Conservation (phyloP, 805 yeast species). For the Naumovozyma baii region DNA sequence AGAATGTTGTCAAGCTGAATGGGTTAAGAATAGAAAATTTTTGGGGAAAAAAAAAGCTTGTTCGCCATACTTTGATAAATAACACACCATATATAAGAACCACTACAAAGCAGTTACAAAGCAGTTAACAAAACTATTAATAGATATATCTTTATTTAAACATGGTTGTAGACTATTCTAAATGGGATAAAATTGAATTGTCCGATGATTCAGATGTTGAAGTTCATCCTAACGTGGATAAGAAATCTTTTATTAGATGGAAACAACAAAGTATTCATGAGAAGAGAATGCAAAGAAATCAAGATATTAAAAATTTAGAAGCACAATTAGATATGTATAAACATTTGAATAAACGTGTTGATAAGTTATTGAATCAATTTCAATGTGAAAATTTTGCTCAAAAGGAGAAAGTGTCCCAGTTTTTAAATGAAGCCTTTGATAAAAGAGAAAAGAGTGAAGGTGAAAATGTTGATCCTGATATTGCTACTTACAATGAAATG, state of each 20-base stretch:
- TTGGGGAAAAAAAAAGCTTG: too few species aligned
- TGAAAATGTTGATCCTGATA: conserved; percentile 36
- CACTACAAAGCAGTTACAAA: background rate
- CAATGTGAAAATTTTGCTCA: conserved; percentile 32
- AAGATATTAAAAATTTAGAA: conserved; percentile 65
- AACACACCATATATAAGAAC: background rate
- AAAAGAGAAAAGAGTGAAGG: conserved; percentile 44
- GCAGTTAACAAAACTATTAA: background rate
- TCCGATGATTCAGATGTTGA: conserved; percentile 96
- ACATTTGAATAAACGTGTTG: conserved; percentile 65
- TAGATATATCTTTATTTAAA: background rate
- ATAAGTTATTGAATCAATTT: conserved; percentile 41
- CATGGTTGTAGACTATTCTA: conserved; percentile 89
- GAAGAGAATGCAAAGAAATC: conserved; percentile 70
- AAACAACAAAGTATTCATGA: conserved; percentile 96
- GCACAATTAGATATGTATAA: conserved; percentile 75
- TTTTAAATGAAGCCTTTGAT: conserved; percentile 46
- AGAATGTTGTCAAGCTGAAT: too few species aligned
- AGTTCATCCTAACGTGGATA: conserved; percentile 97
- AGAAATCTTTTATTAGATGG: conserved; percentile 86
- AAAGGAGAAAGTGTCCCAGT: conserved; percentile 30
- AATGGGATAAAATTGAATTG: conserved; percentile 94
- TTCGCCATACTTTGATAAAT: too few species aligned
- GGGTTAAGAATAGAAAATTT: too few species aligned
- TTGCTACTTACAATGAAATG: conserved; percentile 80